Conservation (phyloP, 768 basidiomycete genomes). For the Pleurotus platypus region DNA sequence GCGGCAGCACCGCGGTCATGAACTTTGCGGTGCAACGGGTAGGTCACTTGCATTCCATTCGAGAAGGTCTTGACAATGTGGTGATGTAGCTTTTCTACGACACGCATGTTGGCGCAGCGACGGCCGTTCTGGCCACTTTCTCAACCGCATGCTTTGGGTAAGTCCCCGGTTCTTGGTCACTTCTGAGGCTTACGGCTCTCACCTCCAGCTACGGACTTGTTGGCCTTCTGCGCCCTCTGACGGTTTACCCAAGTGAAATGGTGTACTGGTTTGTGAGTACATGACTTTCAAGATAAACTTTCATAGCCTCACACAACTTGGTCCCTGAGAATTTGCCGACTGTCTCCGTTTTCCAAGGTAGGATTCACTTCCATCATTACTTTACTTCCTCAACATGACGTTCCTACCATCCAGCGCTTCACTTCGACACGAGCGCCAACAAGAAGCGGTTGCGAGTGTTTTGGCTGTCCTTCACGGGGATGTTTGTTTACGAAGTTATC, state of each 20-base stretch:
- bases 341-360: constrained; percentile 59
- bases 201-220: constrained; percentile 50
- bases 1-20: constrained; percentile 47
- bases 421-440: constrained; percentile 42
- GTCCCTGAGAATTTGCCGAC: constrained; percentile 47
- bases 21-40: constrained; percentile 64
- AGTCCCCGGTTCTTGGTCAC: background rate
- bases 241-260: constrained; percentile 62
- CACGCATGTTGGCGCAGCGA: constrained; percentile 49
- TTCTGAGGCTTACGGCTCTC: background rate
- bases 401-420: constrained; percentile 32
- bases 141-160: constrained; percentile 64
- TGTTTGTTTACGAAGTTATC: constrained; percentile 52
- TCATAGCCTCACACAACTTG: background rate
- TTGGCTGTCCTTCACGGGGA: constrained; percentile 45
- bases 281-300: background rate
- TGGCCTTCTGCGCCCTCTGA: constrained; percentile 54
- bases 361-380: no score
- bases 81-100: constrained; percentile 47
- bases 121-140: constrained; percentile 59
- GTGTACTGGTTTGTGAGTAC: constrained; percentile 52
- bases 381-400: background rate
- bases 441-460: constrained; percentile 48
- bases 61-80: background rate
- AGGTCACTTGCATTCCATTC: constrained; percentile 2